Conservation (phyloP, 225 moss, liverwort and hornwort species). For the Ulota crispa region DNA sequence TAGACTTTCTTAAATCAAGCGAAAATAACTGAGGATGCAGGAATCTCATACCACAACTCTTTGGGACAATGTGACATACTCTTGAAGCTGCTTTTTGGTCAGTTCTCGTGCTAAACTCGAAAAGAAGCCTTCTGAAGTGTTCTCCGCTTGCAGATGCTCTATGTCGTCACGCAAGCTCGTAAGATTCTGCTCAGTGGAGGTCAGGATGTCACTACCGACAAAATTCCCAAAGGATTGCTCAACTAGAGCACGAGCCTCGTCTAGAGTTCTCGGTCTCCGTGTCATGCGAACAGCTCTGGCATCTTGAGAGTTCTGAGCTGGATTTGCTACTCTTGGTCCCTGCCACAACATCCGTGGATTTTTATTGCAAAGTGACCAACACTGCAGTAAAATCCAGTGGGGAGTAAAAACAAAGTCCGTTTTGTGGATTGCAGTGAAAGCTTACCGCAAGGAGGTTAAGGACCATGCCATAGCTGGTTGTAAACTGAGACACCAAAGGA, state of each 20-base stretch:
- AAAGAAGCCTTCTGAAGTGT: conserved; percentile 43
- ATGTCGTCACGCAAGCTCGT: conserved; percentile 64
- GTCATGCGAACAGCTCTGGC: conserved; percentile 32
- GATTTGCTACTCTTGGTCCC: conserved; percentile 60
- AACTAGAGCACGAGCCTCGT: conserved; percentile 72
- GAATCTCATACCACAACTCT: conserved; percentile 38
- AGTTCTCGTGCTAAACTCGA: conserved; percentile 51
- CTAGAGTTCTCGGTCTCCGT: conserved; percentile 62
- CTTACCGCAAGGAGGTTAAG: conserved; percentile 77
- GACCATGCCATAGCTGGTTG: conserved; percentile 90
- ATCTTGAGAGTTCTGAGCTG: conserved; percentile 21
- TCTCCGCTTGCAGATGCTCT: conserved; percentile 49
- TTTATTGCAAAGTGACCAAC: neutral
- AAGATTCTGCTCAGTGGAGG: conserved; percentile 58
- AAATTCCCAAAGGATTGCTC: conserved; percentile 92
- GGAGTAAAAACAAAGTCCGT: neutral
- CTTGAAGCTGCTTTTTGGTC: conserved; percentile 60
- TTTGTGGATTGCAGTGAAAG: neutral
- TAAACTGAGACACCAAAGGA: conserved; percentile 85
- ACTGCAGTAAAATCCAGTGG: neutral
- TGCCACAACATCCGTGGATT: conserved; percentile 18
- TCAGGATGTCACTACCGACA: conserved; percentile 72
- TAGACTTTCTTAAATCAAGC: neutral
- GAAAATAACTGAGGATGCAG: neutral
- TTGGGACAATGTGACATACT: conserved; percentile 56